Conservation (phyloP, 805 yeast species). For the Saitoella complicata region DNA sequence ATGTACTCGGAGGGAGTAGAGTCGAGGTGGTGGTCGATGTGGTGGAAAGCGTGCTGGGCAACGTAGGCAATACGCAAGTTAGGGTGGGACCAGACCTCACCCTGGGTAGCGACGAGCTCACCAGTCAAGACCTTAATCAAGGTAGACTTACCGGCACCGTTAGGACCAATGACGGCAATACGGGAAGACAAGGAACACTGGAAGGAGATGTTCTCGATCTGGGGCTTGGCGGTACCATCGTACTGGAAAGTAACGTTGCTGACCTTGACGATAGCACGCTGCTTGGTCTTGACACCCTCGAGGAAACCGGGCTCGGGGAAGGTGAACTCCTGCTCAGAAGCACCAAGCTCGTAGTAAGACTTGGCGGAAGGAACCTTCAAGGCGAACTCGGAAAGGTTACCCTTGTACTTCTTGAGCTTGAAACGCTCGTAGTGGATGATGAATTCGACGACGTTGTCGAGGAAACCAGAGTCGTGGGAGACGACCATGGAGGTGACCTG, state of each 20-base stretch:
- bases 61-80: slow-evolving; percentile 99
- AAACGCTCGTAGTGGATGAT: slow-evolving; percentile 99
- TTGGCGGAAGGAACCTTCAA: slow-evolving; percentile 97
- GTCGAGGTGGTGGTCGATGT: slow-evolving; percentile 96
- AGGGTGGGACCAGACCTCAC: slow-evolving; percentile 99
- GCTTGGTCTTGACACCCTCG: slow-evolving; percentile 99
- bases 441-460: slow-evolving; percentile 93
- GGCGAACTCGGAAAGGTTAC: slow-evolving; percentile 98
- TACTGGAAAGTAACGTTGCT: slow-evolving; percentile 96
- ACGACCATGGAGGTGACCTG: slow-evolving; percentile 97
- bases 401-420: slow-evolving; percentile 99
- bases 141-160: slow-evolving; percentile 99
- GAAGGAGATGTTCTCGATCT: slow-evolving; percentile 80
- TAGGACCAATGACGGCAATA: slow-evolving; percentile 99
- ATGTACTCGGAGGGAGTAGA: slow-evolving; percentile 99
- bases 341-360: slow-evolving; percentile 97
- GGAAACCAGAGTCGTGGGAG: slow-evolving; percentile 99
- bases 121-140: slow-evolving; percentile 97
- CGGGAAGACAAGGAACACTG: slow-evolving; percentile 98
- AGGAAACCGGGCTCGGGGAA: slow-evolving; percentile 99
- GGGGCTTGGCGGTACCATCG: slow-evolving; percentile 97
- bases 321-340: slow-evolving; percentile 87
- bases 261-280: slow-evolving; percentile 98
- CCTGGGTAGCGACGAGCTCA: slow-evolving; percentile 93
- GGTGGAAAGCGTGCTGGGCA: slow-evolving; percentile 99